Evolutionary conservation across 129 eudicot species (phyloP), one percentile per base, ranked within the genome.

Genomic region (Escallonia herrerae): DNA sequence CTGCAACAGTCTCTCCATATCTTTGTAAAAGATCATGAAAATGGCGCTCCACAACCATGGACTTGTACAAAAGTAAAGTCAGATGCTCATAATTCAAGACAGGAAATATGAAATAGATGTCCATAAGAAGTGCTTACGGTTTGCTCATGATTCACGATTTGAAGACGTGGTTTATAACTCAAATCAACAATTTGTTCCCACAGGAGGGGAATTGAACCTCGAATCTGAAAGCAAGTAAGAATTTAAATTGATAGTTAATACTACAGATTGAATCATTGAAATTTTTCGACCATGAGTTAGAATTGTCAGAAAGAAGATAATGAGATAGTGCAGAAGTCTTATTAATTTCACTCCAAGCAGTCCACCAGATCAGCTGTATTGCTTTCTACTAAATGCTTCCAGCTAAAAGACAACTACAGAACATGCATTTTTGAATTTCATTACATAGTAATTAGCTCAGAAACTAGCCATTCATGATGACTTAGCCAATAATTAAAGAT

Each of bases 131-230:
- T 62, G 65, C 77, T 52, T 82, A 94, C 99, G 50, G 94, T 89
- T 66, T 89, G 81, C 75, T 89, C 90, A 73, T 94, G 99, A 73
- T 79, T 74, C 68, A 94, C 86, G 52, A 89, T 59, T 70, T 86
- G 72, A 66, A 94, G 85, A 14, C 79, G 86, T 8, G 99, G 99
- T 75, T 94, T 94, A 66, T 94, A 94, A 78, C 99, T 94, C 83
- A 94, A 77, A 73, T 94, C 99, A 78, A 89, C 99, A 80, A 94
- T 94, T 79, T 94, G 99, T 81, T 94, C 99, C 99, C 99, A 94
- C 33, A 94, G 72, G 43, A 94, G 93, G 62, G 99, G 99, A 77
- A 94, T 86, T 65, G 99, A 94, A 67, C 99, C 99, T 51, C 99
- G 90, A 49, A 89, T 82, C 99, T 94, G 90, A 66, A 75, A 71